These are phyloP conservation scores for Xerocomus minutiporus DNA, from an alignment of 1,284 basidiomycete genomes.

Conservation along the genomic window DNA sequence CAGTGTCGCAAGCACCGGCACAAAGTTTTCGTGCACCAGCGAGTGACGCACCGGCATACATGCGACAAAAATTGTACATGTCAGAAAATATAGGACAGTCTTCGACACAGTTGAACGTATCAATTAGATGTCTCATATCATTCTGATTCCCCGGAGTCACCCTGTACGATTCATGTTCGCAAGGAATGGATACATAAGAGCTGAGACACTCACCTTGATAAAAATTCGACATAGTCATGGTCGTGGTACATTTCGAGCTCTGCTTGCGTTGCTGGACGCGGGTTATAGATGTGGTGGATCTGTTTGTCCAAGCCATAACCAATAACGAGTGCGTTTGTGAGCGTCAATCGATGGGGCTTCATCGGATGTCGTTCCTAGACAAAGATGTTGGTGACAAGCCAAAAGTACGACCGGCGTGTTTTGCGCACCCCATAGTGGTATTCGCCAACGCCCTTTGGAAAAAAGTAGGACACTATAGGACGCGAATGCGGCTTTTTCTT, in stretches of 20 bases:
- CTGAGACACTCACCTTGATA: conserved; percentile 62
- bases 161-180: conserved; percentile 36
- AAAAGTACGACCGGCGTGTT: not conserved
- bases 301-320: conserved; percentile 96
- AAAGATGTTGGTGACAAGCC: not conserved
- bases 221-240: conserved; percentile 91
- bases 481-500: conserved; percentile 69
- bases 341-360: conserved; percentile 92
- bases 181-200: not conserved
- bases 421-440: conserved; percentile 87
- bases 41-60: conserved; percentile 89
- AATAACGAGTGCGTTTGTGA: conserved; percentile 94
- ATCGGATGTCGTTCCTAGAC: conserved; percentile 92
- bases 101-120: conserved; percentile 86
- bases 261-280: conserved; percentile 81
- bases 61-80: conserved; percentile 87
- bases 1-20: conserved; percentile 88
- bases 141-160: conserved; percentile 80
- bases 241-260: conserved; percentile 94
- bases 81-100: conserved; percentile 93
- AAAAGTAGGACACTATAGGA: conserved; percentile 93
- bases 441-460: conserved; percentile 89
- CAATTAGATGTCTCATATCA: conserved; percentile 69
- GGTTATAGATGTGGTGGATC: conserved; percentile 89
- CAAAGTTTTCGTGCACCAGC: conserved; percentile 86